phyloP scores from a whole-genome alignment of 345 rosid genomes.

The Pistacia integerrima region DNA sequence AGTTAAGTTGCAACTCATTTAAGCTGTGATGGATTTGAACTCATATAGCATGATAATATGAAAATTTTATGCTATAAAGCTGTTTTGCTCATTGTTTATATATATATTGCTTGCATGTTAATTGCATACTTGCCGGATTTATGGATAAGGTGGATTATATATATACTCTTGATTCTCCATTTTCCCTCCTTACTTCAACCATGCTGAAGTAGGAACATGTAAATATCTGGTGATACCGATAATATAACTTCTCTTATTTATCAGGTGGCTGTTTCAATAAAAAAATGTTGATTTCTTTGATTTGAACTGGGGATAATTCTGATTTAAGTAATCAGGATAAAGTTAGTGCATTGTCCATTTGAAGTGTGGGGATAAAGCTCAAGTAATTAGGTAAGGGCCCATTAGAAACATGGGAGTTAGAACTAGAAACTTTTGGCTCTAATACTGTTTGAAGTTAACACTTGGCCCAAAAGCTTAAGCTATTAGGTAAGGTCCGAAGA shows the following conservation, averaged over 20 bases:
- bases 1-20: constrained; percentile 3
- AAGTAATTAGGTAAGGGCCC: too few relatives aligned
- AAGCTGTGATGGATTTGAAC: constrained; percentile 10
- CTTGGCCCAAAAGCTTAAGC: too few relatives aligned
- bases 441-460: too few relatives aligned
- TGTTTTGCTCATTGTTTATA: not conserved
- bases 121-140: not conserved
- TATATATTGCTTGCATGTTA: not conserved
- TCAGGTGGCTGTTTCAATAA: not conserved
- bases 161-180: not conserved
- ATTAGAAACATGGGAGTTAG: too few relatives aligned
- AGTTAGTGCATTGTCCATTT: too few relatives aligned
- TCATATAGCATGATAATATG: constrained; percentile 4
- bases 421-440: too few relatives aligned
- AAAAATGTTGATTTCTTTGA: not conserved
- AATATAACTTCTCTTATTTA: not conserved
- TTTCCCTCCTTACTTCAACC: not conserved
- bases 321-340: not conserved
- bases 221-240: constrained; percentile 29
- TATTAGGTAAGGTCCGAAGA: too few relatives aligned
- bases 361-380: too few relatives aligned
- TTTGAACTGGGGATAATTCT: not conserved
- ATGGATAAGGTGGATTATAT: not conserved
- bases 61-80: constrained; percentile 9
- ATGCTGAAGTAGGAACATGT: constrained; percentile 23